phyloP scores from a whole-genome alignment of 2,329 filamentous ascomycete species.

The Hypoxylon sp. region DNA sequence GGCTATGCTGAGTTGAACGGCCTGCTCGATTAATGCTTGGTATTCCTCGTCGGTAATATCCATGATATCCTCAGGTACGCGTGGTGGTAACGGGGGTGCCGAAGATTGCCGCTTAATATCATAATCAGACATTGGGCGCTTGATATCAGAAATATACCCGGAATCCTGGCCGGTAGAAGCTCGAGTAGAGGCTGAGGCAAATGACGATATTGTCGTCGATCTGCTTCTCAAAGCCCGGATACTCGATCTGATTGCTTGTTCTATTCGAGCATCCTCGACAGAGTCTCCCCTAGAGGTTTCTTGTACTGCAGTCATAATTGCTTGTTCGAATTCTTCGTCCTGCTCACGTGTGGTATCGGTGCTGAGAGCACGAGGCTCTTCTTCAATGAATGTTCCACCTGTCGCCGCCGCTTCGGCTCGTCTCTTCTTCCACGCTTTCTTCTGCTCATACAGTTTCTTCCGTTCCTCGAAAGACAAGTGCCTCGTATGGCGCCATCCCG shows the following conservation, averaged over 20 bases:
- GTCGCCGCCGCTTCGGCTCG: conserved; percentile 49
- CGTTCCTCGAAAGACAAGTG: conserved; percentile 66
- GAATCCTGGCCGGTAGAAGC: conserved; percentile 38
- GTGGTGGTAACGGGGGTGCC: conserved; percentile 39
- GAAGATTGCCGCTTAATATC: conserved; percentile 3
- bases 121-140: conserved; percentile 38
- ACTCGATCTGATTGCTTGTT: conserved; percentile 81
- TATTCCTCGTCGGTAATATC: conserved; percentile 71
- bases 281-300: conserved; percentile 79
- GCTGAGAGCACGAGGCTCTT: conserved; percentile 37
- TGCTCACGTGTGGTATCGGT: conserved; percentile 51
- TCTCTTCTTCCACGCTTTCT: conserved; percentile 60
- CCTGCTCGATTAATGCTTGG: conserved; percentile 69
- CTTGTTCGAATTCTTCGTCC: conserved; percentile 77
- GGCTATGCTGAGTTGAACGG: conserved; percentile 67
- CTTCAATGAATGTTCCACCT: conserved; percentile 44
- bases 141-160: conserved; percentile 47
- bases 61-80: conserved; percentile 56
- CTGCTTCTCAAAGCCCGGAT: conserved; percentile 68
- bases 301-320: conserved; percentile 77
- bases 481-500: conserved; percentile 66
- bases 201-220: conserved; percentile 46
- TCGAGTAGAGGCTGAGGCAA: conserved; percentile 36
- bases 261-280: conserved; percentile 79
- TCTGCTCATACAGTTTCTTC: conserved; percentile 65